Evolutionary conservation across 192 early-diverging fungal genomes (phyloP).

Genomic region (Phlyctochytrium planicorne): DNA sequence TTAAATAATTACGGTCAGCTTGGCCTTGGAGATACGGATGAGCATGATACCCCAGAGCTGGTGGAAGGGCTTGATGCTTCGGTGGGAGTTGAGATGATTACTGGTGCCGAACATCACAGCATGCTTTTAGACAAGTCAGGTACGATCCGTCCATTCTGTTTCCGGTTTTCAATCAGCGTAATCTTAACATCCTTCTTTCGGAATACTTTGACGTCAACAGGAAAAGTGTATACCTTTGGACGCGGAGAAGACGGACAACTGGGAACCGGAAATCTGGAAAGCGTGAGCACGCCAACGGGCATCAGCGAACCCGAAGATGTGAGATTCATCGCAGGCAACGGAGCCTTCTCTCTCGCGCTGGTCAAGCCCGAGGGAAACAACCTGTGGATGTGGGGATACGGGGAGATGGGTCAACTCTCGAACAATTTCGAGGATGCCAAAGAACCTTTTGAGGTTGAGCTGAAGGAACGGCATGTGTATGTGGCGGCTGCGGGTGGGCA

Average conservation of each 20-base stretch:
- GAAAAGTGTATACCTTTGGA: conserved; percentile 78
- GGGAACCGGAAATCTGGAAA: conserved; percentile 62
- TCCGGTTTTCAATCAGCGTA: neutral
- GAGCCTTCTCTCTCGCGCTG: conserved; percentile 43
- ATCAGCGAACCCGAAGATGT: conserved; percentile 59
- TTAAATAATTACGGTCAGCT: conserved; percentile 91
- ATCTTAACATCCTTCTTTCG: conserved; percentile 11
- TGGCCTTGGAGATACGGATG: conserved; percentile 55
- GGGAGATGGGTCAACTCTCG: conserved; percentile 79
- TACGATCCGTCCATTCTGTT: too few species aligned
- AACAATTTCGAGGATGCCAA: conserved; percentile 77
- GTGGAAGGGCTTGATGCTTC: conserved; percentile 53
- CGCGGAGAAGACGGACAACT: conserved; percentile 81
- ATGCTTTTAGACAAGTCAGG: conserved; percentile 73
- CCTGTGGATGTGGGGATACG: conserved; percentile 88
- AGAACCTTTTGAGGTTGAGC: conserved; percentile 62
- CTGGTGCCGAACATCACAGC: conserved; percentile 87
- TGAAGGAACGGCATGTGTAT: conserved; percentile 64
- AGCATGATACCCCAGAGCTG: conserved; percentile 49
- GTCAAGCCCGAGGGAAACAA: conserved; percentile 33
- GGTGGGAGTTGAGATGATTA: conserved; percentile 52
- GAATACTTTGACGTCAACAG: too few species aligned
- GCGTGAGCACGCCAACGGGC: conserved; percentile 31
- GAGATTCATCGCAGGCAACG: conserved; percentile 57
- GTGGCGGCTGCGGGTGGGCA: conserved; percentile 77